Base-by-base conservation (phyloP, 768 basidiomycete genomes). In the Strobilomyces dryophilus region DNA sequence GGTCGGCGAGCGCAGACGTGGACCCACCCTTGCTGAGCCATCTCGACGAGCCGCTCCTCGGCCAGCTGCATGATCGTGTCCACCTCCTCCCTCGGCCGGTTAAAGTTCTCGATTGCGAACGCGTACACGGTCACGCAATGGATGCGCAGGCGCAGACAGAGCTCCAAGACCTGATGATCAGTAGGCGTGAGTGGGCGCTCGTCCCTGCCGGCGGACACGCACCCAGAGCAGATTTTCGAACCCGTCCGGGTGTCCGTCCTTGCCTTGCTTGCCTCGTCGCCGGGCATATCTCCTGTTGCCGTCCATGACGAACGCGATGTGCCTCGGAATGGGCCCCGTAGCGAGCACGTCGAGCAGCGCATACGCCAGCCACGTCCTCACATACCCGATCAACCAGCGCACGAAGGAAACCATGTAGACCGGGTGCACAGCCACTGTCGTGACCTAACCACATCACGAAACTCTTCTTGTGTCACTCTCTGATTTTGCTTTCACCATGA, bases 81-180 rank as follows among this genome's bases (percentile, higher is more conserved):
- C 2, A 99, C 92, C 67, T 99, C 97, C 5, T 86, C 85, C 49
- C 80, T 74, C 1, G 87, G 79, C 20, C 97, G 81, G 56, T 90
- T 90, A 74, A 98, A 98, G 72, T 98, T 99, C 62, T 98, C 95
- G 55, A 98, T 93, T 1, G 94, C 82, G 71, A 99, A 99, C n/a
- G 93, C 92, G 62, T 95, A 99, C n/a, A 87, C 90, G 2, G 92
- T 86, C 24, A 98, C 93, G 54, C 88, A 92, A 54, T 74, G 78
- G 45, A 99, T 78, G 12, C 83, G 74, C n/a, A 99, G 78, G 1
- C 79, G 75, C 20, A 95, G 73, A 61, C 95, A 95, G 27, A 94
- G 77, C 67, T 94, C 91, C 17, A 98, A 74, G 51, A 92, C 78
- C 95, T 98, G 57, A 40, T 98, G 57, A 40, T n/a, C 9, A 41